Conservation (phyloP, 352 stramenopile genomes). For the Pythium vanterpoolii region DNA sequence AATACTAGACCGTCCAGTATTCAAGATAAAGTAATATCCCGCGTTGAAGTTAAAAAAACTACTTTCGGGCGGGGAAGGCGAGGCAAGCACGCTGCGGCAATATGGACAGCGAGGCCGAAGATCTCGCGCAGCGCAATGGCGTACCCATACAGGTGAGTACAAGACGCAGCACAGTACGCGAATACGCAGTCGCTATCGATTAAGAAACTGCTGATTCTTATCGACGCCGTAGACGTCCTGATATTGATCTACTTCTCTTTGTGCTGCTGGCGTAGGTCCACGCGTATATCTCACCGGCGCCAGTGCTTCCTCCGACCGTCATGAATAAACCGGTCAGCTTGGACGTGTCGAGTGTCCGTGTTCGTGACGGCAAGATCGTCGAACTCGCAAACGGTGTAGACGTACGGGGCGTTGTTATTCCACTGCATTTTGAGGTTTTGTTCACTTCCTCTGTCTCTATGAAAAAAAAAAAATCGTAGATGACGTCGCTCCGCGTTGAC, state of each 20-base stretch:
- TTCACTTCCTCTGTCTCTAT: neutral
- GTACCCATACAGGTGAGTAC: conserved; percentile 18
- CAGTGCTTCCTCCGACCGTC: neutral
- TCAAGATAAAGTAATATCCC: neutral
- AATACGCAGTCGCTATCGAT: neutral
- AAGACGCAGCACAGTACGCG: neutral
- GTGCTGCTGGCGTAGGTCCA: conserved; percentile 5
- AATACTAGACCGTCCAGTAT: conserved; percentile 6
- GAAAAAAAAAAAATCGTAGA: too few relatives aligned
- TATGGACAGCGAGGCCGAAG: conserved; percentile 13
- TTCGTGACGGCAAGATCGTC: conserved; percentile 43
- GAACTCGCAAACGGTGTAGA: conserved; percentile 31
- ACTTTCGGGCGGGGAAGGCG: neutral
- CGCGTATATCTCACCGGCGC: conserved; percentile 18
- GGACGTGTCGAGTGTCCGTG: conserved; percentile 36
- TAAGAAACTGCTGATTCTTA: neutral
- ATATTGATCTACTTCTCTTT: neutral
- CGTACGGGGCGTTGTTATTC: too few relatives aligned
- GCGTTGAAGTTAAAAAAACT: conserved; percentile 21
- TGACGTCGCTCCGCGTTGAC: conserved; percentile 27
- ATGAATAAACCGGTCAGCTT: neutral
- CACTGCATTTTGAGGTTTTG: neutral
- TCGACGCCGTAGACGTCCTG: neutral
- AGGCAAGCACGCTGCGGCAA: neutral
- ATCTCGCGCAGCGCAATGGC: conserved; percentile 10